Evolutionary conservation across 1,284 basidiomycete genomes (phyloP).

Genomic region (Irpex sp.): DNA sequence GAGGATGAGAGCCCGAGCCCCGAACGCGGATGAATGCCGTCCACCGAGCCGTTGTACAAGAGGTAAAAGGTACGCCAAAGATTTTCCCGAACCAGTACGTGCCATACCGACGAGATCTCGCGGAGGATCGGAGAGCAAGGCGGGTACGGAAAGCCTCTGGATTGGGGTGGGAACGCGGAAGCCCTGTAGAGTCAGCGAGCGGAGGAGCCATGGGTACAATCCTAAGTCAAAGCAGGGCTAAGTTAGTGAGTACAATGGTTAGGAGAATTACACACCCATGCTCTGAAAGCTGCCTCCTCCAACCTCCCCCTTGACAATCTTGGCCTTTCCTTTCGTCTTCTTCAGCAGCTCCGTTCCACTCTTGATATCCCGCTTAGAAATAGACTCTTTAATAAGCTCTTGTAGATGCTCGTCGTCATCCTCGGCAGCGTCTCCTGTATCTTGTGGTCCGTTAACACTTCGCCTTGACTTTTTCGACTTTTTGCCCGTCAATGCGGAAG

Average conservation of each 20-base stretch:
- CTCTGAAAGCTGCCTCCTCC: conserved; percentile 85
- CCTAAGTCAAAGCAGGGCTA: conserved; percentile 40
- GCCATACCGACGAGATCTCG: conserved; percentile 98
- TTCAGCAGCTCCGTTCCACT: conserved; percentile 68
- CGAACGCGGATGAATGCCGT: conserved; percentile 77
- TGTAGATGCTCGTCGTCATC: conserved; percentile 56
- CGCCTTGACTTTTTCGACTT: conserved; percentile 3
- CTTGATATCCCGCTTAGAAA: conserved; percentile 64
- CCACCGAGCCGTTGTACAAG: conserved; percentile 86
- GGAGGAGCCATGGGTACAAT: conserved; percentile 79
- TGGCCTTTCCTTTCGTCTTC: conserved; percentile 64
- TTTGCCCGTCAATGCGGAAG: conserved; percentile 15
- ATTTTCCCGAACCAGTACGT: conserved; percentile 97
- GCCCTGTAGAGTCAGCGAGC: conserved; percentile 88
- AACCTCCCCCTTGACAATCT: conserved; percentile 65
- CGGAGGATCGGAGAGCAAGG: conserved; percentile 81
- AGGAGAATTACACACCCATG: conserved; percentile 60
- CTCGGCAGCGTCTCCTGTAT: conserved; percentile 21
- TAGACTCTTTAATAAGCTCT: conserved; percentile 60
- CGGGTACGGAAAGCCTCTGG: conserved; percentile 87
- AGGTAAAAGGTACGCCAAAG: conserved; percentile 94
- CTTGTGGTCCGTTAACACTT: conserved; percentile 2
- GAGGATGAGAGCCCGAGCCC: conserved; percentile 85
- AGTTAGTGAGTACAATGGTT: neutral
- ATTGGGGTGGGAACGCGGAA: conserved; percentile 97